Base-by-base conservation (phyloP, 2,329 filamentous ascomycete species). In the Beauveria scarabaeidicola region DNA sequence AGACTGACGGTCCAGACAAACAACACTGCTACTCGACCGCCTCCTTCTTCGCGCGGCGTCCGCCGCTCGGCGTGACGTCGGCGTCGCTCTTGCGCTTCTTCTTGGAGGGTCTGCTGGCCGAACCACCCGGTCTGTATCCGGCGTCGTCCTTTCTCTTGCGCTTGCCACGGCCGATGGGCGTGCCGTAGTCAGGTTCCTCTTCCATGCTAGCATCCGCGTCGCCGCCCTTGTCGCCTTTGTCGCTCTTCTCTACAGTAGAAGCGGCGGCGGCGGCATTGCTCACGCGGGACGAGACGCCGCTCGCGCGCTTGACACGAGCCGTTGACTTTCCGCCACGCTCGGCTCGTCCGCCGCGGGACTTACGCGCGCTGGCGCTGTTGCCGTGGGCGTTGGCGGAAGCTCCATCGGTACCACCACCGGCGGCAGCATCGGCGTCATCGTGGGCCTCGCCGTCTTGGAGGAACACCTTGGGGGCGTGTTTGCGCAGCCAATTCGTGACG, bases 401-500 rank as follows among this genome's bases (percentile, higher is more conserved):
- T 2, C 66, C 66, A 19, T 65, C 65, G 36, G 69, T 66, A 13
- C 64, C 66, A 44, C 60, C 70, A 29, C 74, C 74, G 23, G 75
- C 75, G 8, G 75, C 72, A 56, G 25, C 29, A 21, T 46, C 56
- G 47, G n/a, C 40, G 19, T 59, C 48, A 44, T 72, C 71, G 19
- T 64, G 65, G 60, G 69, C 70, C 54, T 87, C 85, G 59, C 85
- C 83, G 67, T 91, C 89, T 70, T 96, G 88, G 21, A 95, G 76
- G 75, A 96, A 92, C 52, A 91, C 86, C 71, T 93, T 87, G 3
- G 91, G 89, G 61, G 90, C 87, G 72, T 96, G 82, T 69, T 90
- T 86, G 63, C 90, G 84, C 13, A 99, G 82, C 94, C 94, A 99
- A 72, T 95, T 97, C 76, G 96, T 95, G 3, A 96, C 92, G 61